Evolutionary conservation across 106 monocot species (phyloP).

Genomic region (Xerophyta viscosa): DNA sequence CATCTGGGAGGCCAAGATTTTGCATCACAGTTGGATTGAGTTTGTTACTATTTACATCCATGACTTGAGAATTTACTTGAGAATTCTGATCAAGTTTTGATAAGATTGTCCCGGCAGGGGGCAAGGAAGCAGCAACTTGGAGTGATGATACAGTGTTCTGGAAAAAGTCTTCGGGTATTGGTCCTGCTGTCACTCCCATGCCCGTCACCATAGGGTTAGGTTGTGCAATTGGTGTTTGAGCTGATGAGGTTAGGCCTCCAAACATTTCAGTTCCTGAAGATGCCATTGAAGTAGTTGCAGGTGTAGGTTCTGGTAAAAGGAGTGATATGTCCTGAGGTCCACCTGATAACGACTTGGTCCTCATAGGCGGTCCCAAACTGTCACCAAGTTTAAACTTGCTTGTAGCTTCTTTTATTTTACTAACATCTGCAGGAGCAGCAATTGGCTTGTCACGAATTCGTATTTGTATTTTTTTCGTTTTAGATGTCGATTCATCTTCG

Average conservation of each 20-base stretch:
- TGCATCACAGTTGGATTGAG: constrained; percentile 29
- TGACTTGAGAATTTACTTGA: constrained; percentile 21
- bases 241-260: constrained; percentile 32
- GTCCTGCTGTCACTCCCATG: constrained; percentile 62
- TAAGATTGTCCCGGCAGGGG: constrained; percentile 41
- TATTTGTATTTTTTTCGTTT: constrained; percentile 66
- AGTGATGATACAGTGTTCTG: constrained; percentile 87
- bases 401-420: constrained; percentile 93
- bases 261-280: constrained; percentile 33
- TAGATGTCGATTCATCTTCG: constrained; percentile 73
- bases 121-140: constrained; percentile 55
- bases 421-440: constrained; percentile 51
- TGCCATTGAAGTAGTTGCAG: constrained; percentile 8
- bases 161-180: constrained; percentile 97
- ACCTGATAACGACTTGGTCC: constrained; percentile 58
- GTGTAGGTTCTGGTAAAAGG: constrained; percentile 21
- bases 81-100: constrained; percentile 29
- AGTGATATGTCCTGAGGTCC: constrained; percentile 49
- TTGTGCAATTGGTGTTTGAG: constrained; percentile 21
- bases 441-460: constrained; percentile 76
- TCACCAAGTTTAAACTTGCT: constrained; percentile 61
- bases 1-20: constrained; percentile 78
- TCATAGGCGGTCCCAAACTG: constrained; percentile 49
- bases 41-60: constrained; percentile 12
- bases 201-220: constrained; percentile 32